Base-by-base conservation (phyloP, 2,329 filamentous ascomycete genomes). In the Diaporthe sp. region DNA sequence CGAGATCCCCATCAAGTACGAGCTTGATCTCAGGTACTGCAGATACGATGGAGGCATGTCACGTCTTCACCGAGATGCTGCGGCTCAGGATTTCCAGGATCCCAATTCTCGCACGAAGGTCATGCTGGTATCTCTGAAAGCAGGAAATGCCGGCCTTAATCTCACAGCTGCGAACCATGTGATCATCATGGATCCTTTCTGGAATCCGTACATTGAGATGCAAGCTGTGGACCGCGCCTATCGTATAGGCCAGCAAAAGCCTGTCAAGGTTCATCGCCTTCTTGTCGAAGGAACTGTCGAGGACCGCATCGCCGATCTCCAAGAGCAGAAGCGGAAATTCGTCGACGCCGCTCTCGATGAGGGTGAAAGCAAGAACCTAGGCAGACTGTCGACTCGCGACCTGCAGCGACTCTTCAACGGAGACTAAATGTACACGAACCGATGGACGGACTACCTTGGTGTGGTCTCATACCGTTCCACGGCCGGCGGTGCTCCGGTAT, bases 131-230 rank as follows among this genome's bases (percentile, higher is more conserved):
- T 95, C 93, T 1, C 86, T 96, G 66, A 95, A 94, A 79, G 94
- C 94, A 1, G 94, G 94, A 45, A 96, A 96, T 78, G 92, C 95
- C 0, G 96, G 96, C 1, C 89, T 98, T 60, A 98, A 98, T 80
- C 88, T 98, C 30, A 94, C 93, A 52, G 91, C 92, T 25, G 96
- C 95, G 0, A 95, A 92, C 1, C 93, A 95, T 77, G 94, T 98
- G 78, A 95, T 98, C 82, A 94, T 98, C 77, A 91, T 97, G 80
- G 74, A 98, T 81, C 95, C 95, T 0, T 97, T 97, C 85, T 98
- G 95, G 95, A 98, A 98, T 77, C 96, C 95, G 0, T 97, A 93
- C 81, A 93, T 97, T 66, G 96, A 98, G 84, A 95, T 95, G 83
- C 96, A 98, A 84, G 96, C 96, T 5, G 92, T 98, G 68, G 96